Conservation (phyloP, 345 rosid species). For the Eucalyptus caleyi region DNA sequence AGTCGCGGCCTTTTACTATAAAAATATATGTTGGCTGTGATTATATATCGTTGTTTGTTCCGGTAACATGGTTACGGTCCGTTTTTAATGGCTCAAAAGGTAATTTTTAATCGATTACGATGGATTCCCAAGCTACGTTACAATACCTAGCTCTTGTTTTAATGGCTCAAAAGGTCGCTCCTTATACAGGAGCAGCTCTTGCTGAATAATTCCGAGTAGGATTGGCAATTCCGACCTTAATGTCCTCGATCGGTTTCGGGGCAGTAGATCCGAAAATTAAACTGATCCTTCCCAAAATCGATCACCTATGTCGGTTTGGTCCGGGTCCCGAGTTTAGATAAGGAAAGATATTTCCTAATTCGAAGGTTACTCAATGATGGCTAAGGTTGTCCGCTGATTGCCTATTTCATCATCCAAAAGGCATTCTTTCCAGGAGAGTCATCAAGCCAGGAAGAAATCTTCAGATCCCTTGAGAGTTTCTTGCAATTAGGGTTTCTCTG, state of each 20-base stretch:
- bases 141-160: no score
- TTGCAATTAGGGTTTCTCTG: not conserved
- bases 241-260: not conserved
- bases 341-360: not conserved
- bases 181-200: no score
- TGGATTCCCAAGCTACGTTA: rapidly evolving
- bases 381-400: not conserved
- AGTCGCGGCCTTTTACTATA: not conserved
- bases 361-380: not conserved
- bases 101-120: not conserved
- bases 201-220: no score
- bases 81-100: not conserved
- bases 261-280: rapidly evolving
- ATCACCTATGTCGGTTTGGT: rapidly evolving
- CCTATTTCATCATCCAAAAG: not conserved
- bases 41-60: no score
- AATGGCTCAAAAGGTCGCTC: no score
- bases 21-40: no score
- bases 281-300: not conserved
- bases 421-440: not conserved
- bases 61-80: rapidly evolving
- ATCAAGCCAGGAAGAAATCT: not conserved
- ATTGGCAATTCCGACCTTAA: not conserved
- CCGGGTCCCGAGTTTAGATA: not conserved
- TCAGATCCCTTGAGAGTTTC: not conserved